Base-by-base conservation (phyloP, 2,329 filamentous ascomycete species). In the Aspergillus quadrilineatus region DNA sequence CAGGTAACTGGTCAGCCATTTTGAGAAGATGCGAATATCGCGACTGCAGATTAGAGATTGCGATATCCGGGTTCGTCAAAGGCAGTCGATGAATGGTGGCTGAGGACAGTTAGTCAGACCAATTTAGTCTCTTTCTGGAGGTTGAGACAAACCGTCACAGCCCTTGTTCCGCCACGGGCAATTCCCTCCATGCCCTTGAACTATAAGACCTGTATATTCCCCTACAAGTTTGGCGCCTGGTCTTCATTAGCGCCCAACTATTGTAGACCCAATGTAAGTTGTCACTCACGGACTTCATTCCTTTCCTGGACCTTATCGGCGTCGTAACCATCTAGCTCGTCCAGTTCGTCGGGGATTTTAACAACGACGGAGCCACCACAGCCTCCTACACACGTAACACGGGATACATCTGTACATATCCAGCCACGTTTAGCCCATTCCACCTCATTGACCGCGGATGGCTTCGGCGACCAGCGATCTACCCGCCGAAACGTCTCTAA, bases 361-460 rank as follows among this genome's bases (percentile, higher is more conserved):
- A 97, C 89, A 4, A 94, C 83, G 41, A 97, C 80, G 65, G 95
- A 89, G 66, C 89, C 88, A 68, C 88, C 88, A 68, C 94, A 99
- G 2, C 92, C 85, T 41, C 89, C 87, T 42, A 79, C 81, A 71
- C 94, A 99, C 15, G 86, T 85, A 14, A 97, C 90, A 4, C 89
- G 89, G 73, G 96, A 92, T 62, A 86, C 86, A 65, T 88, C 88
- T 45, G 89, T 85, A 67, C 93, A 97, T 4, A 88, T 81, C 93
- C 94, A 99, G 0, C 93, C 93, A 57, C 89, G 80, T 78, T 93
- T 96, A 0, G 92, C 92, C 94, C 94, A 99, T 71, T 92, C 89
- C 6, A 97, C 86, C 75, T 97, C 94, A 69, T 86, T 91, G 65
- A 97, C 87, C 34, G 80, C 81, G 51, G 92, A 85, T 0, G 94